Evolutionary conservation across 441 rosid species (phyloP), one percentile per base, ranked within the genome.

Genomic region (Gossypium trilobum): DNA sequence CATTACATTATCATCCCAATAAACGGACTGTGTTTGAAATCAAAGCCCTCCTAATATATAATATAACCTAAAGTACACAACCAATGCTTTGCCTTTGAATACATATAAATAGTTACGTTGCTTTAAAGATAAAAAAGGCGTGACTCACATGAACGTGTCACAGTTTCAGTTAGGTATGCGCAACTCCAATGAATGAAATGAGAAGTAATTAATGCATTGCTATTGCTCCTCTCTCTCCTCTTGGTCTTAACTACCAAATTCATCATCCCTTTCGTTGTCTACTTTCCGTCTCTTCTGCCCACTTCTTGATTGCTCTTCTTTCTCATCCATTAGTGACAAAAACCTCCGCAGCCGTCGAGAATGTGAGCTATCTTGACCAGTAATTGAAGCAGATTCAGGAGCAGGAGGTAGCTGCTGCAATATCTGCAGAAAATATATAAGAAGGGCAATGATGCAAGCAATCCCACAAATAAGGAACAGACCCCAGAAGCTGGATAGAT

Each of bases 401-500:
- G 86, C 85, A 31, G 44, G 74, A n/a, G 61, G 39, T 6, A 86
- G 66, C 57, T 71, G 79, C 44, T 82, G 85, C 14, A 80, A 5
- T 27, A 93, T 83, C 80, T 80, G 86, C 72, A 76, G 23, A 72
- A 89, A 89, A 81, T 85, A 81, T 68, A 89, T 75, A 25, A 83
- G 33, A 27, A 91, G 91, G 66, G 98, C 86, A 23, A 91, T 11
- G 60, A 89, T 72, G 70, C 97, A 93, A 59, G 87, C 90, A 73
- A 91, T 25, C 5, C 96, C 98, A 20, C 90, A 86, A 2, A 93
- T 79, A 58, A 93, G 89, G 75, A 86, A 93, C 23, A 93, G 87
- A 4, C 95, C 98, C 93, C 97, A 87, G 67, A 93, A 93, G 81
- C 97, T 91, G 55, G 78, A 81, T 0, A 91, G 84, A 68, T 89